Base-by-base conservation (phyloP, 2,329 filamentous ascomycete species). In the Phialocephala subalpina region DNA sequence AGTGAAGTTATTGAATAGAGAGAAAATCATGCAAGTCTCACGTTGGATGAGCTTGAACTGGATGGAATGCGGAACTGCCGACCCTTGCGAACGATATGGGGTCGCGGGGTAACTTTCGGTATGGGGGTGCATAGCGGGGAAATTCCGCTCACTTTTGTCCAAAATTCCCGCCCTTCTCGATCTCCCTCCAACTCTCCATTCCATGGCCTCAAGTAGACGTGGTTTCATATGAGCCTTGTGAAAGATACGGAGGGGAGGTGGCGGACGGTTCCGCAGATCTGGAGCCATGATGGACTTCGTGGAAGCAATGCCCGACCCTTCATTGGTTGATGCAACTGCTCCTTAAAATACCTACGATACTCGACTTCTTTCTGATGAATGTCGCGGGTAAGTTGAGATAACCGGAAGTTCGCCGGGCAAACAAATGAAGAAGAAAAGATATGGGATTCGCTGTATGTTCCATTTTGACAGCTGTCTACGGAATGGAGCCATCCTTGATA, bases 401-500 rank as follows among this genome's bases (percentile, higher is more conserved):
- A 5, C 29, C 29, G 9, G 9, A 33, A 33, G 29, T 9, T 33
- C 9, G 9, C 29, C 14, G 38, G 45, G 45, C 2, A 14, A 5
- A 7, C 3, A 25, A n/a, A 11, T 16, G 22, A 33, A 12, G 45
- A 12, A 22, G 14, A 14, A 49, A 25, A 16, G 45, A 7, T 9
- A n/a, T 20, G n/a, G 14, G 49, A 16, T 38, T n/a, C n/a, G n/a
- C n/a, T n/a, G n/a, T n/a, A n/a, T 14, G 11, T 27, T 16, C 25
- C 11, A 33, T 1, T 14, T 53, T 20, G 45, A 16, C 29, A 33
- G 11, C 16, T 29, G 25, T 27, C 27, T 53, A 29, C 27, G 11
- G 25, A 53, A 53, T 53, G 3, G 49, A 20, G 25, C 63, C 63
- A 57, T 53, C 33, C 33, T 58, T 65, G 22, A 65, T 27, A 25